Percentiles rank a stretch among this genome's conserved stretches.
Evolutionary conservation across 306 rosid species (phyloP).

Genomic region (Luffa aegyptiaca): DNA sequence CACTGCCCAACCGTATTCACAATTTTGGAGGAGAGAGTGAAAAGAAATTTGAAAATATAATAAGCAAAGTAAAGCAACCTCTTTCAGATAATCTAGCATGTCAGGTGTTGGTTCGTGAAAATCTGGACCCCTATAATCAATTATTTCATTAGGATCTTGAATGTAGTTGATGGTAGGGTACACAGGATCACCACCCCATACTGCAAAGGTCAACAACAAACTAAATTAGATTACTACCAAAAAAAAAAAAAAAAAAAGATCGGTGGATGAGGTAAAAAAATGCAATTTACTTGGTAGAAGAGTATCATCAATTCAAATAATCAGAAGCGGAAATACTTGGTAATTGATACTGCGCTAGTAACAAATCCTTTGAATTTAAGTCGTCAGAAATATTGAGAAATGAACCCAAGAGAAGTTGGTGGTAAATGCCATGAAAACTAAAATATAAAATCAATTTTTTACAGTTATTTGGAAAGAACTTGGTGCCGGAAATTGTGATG

Average conservation of each 20-base stretch:
- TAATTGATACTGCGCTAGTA: background rate
- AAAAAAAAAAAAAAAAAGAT: background rate
- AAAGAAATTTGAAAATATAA: background rate
- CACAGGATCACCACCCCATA: slow-evolving; percentile 99
- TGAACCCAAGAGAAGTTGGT: background rate
- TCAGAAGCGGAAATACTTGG: background rate
- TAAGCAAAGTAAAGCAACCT: slow-evolving; percentile 36
- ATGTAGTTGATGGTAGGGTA: slow-evolving; percentile 93
- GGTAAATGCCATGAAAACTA: background rate
- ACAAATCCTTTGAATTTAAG: background rate
- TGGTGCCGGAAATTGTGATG: background rate
- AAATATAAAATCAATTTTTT: background rate
- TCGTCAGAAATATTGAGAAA: background rate
- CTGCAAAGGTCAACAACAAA: slow-evolving; percentile 39
- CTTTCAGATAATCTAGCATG: slow-evolving; percentile 63
- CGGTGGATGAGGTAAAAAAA: background rate
- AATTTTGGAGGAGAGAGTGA: background rate
- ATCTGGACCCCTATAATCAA: slow-evolving; percentile 83
- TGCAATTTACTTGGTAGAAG: background rate
- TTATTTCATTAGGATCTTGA: slow-evolving; percentile 80
- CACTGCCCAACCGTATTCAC: background rate
- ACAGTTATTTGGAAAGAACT: background rate
- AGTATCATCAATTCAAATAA: background rate
- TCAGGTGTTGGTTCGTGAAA: slow-evolving; percentile 93
- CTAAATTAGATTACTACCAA: background rate